Evolutionary conservation across 345 rosid species (phyloP).

Genomic region (Acer negundo): DNA sequence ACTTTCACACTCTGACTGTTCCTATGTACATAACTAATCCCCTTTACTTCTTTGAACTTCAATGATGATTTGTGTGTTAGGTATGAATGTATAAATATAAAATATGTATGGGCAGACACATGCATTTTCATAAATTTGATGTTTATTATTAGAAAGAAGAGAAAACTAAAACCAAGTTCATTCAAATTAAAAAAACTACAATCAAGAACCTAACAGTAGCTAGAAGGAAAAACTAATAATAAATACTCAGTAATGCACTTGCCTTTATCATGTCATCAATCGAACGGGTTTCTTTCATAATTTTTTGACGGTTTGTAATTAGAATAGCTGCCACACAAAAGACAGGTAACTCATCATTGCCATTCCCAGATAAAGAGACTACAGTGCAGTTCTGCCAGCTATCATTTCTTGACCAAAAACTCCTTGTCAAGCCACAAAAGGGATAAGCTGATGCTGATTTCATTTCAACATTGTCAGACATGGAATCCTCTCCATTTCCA

Average conservation of each 20-base stretch:
- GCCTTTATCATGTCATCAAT: slow-evolving; percentile 95
- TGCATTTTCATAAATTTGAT: not conserved
- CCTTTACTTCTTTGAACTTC: not conserved
- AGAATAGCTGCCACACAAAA: slow-evolving; percentile 93
- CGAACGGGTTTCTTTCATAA: slow-evolving; percentile 77
- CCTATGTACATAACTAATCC: not conserved
- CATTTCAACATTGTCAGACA: slow-evolving; percentile 41
- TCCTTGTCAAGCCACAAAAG: slow-evolving; percentile 77
- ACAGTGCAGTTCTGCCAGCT: slow-evolving; percentile 48
- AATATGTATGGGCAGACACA: not conserved
- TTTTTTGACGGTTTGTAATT: slow-evolving; percentile 82
- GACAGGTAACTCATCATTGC: slow-evolving; percentile 73
- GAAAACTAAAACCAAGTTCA: not conserved
- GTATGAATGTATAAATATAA: not conserved
- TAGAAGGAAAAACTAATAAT: slow-evolving; percentile 5
- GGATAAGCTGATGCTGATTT: slow-evolving; percentile 55
- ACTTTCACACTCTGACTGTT: not conserved
- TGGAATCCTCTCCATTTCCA: slow-evolving; percentile 45
- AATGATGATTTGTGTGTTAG: not conserved
- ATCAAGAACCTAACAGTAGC: slow-evolving; percentile 9
- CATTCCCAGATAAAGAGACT: slow-evolving; percentile 59
- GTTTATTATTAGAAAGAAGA: not conserved
- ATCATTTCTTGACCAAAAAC: slow-evolving; percentile 65
- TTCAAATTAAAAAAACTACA: not conserved
- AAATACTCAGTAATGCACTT: slow-evolving; percentile 27